Conservation (phyloP, 441 rosid genomes). For the Cnidoscolus chayamansa region DNA sequence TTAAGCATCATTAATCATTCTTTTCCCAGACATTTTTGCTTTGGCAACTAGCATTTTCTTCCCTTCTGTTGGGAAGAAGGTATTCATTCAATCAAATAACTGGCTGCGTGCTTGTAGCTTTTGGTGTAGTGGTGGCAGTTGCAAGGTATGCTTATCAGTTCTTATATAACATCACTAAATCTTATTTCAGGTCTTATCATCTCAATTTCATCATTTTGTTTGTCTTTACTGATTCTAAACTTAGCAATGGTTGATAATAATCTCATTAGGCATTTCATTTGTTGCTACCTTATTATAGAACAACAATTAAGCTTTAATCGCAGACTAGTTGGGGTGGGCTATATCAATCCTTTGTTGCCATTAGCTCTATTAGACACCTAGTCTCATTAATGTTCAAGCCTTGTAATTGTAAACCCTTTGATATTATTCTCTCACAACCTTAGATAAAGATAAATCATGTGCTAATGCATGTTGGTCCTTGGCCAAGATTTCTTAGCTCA, state of each 20-base stretch:
- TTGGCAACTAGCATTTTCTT: conserved; percentile 75
- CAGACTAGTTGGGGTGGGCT: too few species aligned
- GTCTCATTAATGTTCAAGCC: too few species aligned
- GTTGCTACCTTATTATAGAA: background rate
- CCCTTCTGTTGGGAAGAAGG: conserved; percentile 55
- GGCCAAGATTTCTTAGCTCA: background rate
- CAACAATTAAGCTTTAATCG: too few species aligned
- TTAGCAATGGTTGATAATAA: conserved; percentile 3
- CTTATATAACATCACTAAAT: background rate
- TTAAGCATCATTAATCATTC: conserved; percentile 2
- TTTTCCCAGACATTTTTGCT: conserved; percentile 69
- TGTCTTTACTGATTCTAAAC: background rate
- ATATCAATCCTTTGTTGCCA: too few species aligned
- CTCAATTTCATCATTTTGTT: background rate
- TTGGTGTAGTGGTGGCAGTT: conserved; percentile 75
- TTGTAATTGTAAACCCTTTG: too few species aligned
- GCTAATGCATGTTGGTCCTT: background rate
- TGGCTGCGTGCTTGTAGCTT: conserved; percentile 82
- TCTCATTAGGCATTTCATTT: background rate
- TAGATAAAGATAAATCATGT: background rate
- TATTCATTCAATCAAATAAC: conserved; percentile 55
- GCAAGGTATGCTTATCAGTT: conserved; percentile 43
- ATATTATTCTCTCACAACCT: background rate
- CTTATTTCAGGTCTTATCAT: background rate
- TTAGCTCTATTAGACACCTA: too few species aligned